Evolutionary conservation across 441 rosid genomes (phyloP).

Genomic region (Gossypium laxum): DNA sequence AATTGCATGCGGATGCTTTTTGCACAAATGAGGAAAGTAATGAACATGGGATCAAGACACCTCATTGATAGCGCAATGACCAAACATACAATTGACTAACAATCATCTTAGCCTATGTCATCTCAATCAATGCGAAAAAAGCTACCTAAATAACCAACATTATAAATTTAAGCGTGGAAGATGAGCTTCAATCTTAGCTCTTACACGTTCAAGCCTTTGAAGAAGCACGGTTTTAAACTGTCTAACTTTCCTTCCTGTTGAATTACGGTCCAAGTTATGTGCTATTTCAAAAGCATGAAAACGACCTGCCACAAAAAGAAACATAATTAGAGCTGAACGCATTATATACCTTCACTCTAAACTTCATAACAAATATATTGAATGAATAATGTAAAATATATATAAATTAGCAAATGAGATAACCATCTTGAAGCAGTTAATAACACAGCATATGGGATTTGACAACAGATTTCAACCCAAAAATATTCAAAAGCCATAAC

Average conservation of each 20-base stretch:
- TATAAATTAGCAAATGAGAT: neutral
- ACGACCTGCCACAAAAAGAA: slow-evolving; percentile 49
- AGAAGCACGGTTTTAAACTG: slow-evolving; percentile 91
- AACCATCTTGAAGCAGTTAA: neutral
- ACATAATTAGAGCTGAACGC: slow-evolving; percentile 3
- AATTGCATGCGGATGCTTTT: neutral
- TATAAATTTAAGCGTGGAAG: neutral
- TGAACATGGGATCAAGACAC: neutral
- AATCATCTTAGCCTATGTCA: neutral
- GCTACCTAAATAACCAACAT: neutral
- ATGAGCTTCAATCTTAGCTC: slow-evolving; percentile 8
- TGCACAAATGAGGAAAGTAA: neutral
- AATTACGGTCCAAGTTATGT: slow-evolving; percentile 61
- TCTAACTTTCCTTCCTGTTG: slow-evolving; percentile 74
- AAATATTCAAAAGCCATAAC: neutral
- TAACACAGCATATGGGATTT: neutral
- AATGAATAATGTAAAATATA: neutral
- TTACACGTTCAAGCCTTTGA: slow-evolving; percentile 70
- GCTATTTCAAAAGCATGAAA: slow-evolving; percentile 78
- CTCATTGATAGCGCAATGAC: neutral
- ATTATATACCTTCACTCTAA: slow-evolving; percentile 2
- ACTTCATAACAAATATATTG: neutral
- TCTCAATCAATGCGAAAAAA: neutral
- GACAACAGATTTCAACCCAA: neutral
- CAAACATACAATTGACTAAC: neutral